Evolutionary conservation across 169 alveolate genomes (phyloP), one percentile per base, ranked within the genome.

Genomic region (Cryptosporidium ubiquitum): DNA sequence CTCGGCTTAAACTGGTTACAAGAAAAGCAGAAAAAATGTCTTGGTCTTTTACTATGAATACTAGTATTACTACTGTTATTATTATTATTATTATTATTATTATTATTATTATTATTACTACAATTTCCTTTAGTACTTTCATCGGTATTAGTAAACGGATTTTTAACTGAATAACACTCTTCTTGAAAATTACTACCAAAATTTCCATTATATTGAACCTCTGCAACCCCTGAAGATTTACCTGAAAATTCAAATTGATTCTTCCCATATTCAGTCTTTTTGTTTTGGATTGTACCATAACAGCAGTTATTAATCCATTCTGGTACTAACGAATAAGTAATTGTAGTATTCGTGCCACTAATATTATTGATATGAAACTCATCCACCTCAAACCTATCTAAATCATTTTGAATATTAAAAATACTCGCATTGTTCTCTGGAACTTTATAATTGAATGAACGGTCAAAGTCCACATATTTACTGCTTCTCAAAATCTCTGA

Each of bases 1-100:
- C 89, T 79, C 33, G 89, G 68, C 44, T 79, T 79, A 29, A 60
- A 79, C 37, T 79, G 71, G 44, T 79, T 58, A 61, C 89, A 79
- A 6, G 74, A 60, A 29, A 61, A 79, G 39, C 89, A 79, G 35
- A 47, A 79, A 44, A 79, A 79, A 16, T 79, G 89, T 20, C 89
- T 79, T 61, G 89, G 89, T 61, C 89, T 58, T 61, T 58, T 79
- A 29, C 3, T 44, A 29, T 14, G 31, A 26, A 10, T 2, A 33
- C 16, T 66, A 20, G 2, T 0, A 18, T n/a, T 52, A 12, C 16
- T 44, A 73, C 29, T 71, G n/a, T 37, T 68, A 20, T 68, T 47
- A 12, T 35, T 16, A 40, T 68, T 31, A 16, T 31, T 26, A 20
- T 68, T 61, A 31, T 18, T 31, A 61, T 18, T 33, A 23, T 12